Conservation (phyloP, 2,329 filamentous ascomycete species). For the Tricladium varicosporioides region DNA sequence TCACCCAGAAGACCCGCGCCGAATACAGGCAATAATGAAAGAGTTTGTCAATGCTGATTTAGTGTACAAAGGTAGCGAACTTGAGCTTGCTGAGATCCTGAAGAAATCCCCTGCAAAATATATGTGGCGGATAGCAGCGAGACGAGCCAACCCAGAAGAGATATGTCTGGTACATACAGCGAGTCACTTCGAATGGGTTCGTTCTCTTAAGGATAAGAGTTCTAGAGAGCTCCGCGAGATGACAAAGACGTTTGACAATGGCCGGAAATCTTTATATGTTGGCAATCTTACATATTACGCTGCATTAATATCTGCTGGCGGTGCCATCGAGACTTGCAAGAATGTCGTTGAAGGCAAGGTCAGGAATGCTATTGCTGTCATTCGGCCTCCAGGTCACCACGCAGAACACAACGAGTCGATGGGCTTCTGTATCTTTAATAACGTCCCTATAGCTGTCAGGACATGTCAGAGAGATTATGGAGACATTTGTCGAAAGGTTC, state of each 20-base stretch:
- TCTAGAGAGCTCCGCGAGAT: slow-evolving; percentile 65
- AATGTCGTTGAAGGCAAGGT: slow-evolving; percentile 80
- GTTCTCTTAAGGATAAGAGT: slow-evolving; percentile 50
- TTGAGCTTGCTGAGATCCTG: slow-evolving; percentile 51
- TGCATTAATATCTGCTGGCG: slow-evolving; percentile 80
- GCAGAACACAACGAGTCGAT: slow-evolving; percentile 83
- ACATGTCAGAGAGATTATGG: slow-evolving; percentile 82
- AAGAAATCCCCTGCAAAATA: slow-evolving; percentile 55
- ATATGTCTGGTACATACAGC: slow-evolving; percentile 75
- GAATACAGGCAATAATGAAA: slow-evolving; percentile 91
- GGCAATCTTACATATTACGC: slow-evolving; percentile 79
- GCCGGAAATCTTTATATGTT: slow-evolving; percentile 77
- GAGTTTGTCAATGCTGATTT: slow-evolving; percentile 81
- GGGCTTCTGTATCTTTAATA: slow-evolving; percentile 98
- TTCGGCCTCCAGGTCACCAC: slow-evolving; percentile 92
- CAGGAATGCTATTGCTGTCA: slow-evolving; percentile 94
- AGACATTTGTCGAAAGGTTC: slow-evolving; percentile 77
- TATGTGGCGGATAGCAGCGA: slow-evolving; percentile 75
- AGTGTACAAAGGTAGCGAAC: slow-evolving; percentile 60
- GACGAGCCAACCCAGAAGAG: slow-evolving; percentile 75
- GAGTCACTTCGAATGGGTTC: slow-evolving; percentile 78
- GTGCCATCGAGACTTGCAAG: slow-evolving; percentile 92
- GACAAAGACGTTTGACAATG: slow-evolving; percentile 59
- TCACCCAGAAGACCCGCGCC: slow-evolving; percentile 89
- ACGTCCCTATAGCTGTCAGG: slow-evolving; percentile 88